Base-by-base conservation (phyloP, 2,329 filamentous ascomycete genomes). In the Alternaria sp. region DNA sequence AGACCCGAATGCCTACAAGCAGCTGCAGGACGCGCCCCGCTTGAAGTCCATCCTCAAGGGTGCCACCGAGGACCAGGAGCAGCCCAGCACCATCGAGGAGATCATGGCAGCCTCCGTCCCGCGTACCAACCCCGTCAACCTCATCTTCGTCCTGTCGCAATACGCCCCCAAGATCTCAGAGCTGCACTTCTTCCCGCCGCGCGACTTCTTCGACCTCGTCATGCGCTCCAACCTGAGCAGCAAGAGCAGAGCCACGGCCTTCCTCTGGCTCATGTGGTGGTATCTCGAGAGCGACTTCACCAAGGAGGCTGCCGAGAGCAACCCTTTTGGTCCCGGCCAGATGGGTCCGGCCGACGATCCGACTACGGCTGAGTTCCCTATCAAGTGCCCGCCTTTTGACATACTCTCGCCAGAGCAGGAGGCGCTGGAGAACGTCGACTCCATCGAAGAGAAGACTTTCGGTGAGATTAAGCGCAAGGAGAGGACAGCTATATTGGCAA, bases 201-300 rank as follows among this genome's bases (percentile, higher is more conserved):
- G 90, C 69, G 96, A 99, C 80, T 98, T 99, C 79, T 97, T 97
- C 79, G 96, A 99, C 74, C 87, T 99, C 15, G 91, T 99, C 72
- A 98, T 98, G 94, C 90, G 93, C 75, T 90, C 90, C 2, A 91
- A 92, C 23, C 87, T 93, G 64, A 93, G 90, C 61, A 98, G 94
- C 80, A 83, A 85, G 69, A 97, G 93, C 65, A 88, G 96, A 66
- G 94, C 96, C 1, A 89, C 84, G 47, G 95, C 95, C 1, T 99
- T 99, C 72, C 83, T 99, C 19, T 99, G 96, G 96, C 84, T 99
- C 67, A 96, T 99, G 89, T 99, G 96, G 96, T 97, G 96, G 85
- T 98, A 99, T 76, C 86, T 99, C 17, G 96, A 99, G 79, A 97
- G 94, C 26, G 93, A 97, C 77, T 98, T 97, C 71, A 92, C 92